Conservation (phyloP, 257 asterid genomes). For the Mentha longifolia region DNA sequence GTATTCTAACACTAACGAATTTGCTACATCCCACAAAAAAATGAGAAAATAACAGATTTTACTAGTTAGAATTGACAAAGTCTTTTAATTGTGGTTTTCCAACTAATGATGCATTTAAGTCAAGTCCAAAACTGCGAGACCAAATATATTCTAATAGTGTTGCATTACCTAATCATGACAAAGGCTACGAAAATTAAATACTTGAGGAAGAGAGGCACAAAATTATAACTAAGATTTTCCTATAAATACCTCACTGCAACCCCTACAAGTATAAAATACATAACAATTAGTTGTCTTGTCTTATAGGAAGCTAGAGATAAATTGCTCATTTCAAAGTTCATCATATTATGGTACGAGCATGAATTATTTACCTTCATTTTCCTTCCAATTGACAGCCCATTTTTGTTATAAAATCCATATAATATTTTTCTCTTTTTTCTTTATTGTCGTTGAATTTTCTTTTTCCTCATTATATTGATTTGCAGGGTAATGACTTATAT, state of each 20-base stretch:
- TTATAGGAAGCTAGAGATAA: not conserved
- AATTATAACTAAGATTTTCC: not conserved
- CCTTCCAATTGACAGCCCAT: too few species aligned
- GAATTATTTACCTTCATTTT: too few species aligned
- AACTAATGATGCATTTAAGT: slow-evolving; percentile 19
- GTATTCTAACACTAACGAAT: not conserved
- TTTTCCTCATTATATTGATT: not conserved
- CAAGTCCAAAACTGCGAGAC: not conserved
- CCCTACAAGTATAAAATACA: not conserved
- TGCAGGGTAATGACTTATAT: too few species aligned
- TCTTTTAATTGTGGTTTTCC: slow-evolving; percentile 23
- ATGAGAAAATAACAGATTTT: slow-evolving; percentile 6
- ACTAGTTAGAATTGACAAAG: slow-evolving; percentile 19
- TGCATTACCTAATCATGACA: slow-evolving; percentile 34
- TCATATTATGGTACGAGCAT: slow-evolving; percentile 20
- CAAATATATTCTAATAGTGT: slow-evolving; percentile 1
- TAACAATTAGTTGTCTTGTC: not conserved
- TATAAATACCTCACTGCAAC: slow-evolving; percentile 37
- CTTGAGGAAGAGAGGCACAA: slow-evolving; percentile 1
- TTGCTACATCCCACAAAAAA: slow-evolving; percentile 18
- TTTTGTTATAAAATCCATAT: too few species aligned
- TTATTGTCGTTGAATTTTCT: not conserved
- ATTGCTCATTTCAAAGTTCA: not conserved
- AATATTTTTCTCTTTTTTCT: not conserved
- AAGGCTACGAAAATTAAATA: slow-evolving; percentile 21